A percentile compares a stretch with the other conserved stretches of the same genome.
Evolutionary conservation across 2,329 filamentous ascomycete species (phyloP).

Genomic region (Epichloe glyceriae): DNA sequence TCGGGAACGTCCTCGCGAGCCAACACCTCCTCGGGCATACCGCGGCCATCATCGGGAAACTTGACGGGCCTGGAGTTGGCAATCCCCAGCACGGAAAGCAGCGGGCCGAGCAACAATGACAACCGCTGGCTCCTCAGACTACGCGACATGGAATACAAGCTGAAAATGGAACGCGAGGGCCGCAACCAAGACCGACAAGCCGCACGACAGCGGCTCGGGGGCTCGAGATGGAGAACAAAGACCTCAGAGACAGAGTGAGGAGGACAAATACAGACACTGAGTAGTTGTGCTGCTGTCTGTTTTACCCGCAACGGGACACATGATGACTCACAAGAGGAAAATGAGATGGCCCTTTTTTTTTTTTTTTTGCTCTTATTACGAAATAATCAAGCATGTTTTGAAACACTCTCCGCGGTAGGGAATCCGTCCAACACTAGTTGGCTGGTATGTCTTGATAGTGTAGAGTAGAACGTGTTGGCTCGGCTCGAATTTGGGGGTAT

Average conservation of each 20-base stretch:
- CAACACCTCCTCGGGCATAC: slow-evolving; percentile 16
- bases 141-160: slow-evolving; percentile 72
- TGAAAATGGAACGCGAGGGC: slow-evolving; percentile 83
- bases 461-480: background rate
- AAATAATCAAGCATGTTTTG: background rate
- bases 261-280: slow-evolving; percentile 12
- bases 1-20: slow-evolving; percentile 19
- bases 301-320: background rate
- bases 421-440: background rate
- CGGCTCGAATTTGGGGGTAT: background rate
- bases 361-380: background rate
- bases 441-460: background rate
- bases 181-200: slow-evolving; percentile 73
- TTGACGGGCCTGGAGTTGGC: slow-evolving; percentile 17
- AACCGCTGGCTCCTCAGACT: slow-evolving; percentile 76
- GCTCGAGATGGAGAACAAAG: slow-evolving; percentile 62
- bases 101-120: slow-evolving; percentile 30
- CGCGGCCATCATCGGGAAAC: slow-evolving; percentile 13
- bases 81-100: slow-evolving; percentile 9
- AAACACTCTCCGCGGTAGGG: background rate
- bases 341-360: no score
- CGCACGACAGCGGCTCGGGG: slow-evolving; percentile 66
- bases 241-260: slow-evolving; percentile 50
- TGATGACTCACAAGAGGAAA: background rate
- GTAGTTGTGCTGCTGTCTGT: slow-evolving; percentile 5